Evolutionary conservation across 2,329 filamentous ascomycete species (phyloP).

Genomic region (Fusarium sp.): DNA sequence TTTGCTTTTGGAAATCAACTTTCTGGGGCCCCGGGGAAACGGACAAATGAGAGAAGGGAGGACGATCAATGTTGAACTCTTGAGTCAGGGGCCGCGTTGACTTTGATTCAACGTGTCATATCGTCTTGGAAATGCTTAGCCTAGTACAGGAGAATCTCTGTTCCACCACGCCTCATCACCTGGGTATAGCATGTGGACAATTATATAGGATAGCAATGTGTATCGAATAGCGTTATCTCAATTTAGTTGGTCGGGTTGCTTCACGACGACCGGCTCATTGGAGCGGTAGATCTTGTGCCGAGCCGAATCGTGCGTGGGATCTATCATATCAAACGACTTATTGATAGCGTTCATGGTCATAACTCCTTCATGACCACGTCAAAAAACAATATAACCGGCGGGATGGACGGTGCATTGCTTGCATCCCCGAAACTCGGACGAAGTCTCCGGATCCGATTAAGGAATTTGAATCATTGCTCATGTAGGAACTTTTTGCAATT

Average conservation of each 20-base stretch:
- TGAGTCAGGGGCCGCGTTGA: conserved; percentile 23
- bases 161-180: conserved; percentile 17
- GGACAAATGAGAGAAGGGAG: conserved; percentile 16
- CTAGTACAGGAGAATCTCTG: conserved; percentile 2
- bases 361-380: conserved; percentile 1
- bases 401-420: neutral
- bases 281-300: conserved; percentile 9
- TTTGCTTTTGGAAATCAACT: neutral
- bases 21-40: conserved; percentile 32
- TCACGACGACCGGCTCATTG: conserved; percentile 13
- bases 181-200: conserved; percentile 32
- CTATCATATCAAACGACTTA: neutral
- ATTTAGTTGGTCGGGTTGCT: conserved; percentile 1
- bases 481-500: neutral
- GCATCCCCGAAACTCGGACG: neutral
- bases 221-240: conserved; percentile 33
- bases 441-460: conserved; percentile 1
- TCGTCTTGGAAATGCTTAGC: conserved; percentile 12
- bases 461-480: neutral
- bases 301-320: conserved; percentile 16
- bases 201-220: conserved; percentile 17
- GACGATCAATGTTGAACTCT: conserved; percentile 6
- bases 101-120: conserved; percentile 5
- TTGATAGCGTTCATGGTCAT: neutral
- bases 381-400: conserved; percentile 2